Evolutionary conservation across 495 filamentous ascomycete genomes (phyloP).

Genomic region (Venustampulla echinocandica): DNA sequence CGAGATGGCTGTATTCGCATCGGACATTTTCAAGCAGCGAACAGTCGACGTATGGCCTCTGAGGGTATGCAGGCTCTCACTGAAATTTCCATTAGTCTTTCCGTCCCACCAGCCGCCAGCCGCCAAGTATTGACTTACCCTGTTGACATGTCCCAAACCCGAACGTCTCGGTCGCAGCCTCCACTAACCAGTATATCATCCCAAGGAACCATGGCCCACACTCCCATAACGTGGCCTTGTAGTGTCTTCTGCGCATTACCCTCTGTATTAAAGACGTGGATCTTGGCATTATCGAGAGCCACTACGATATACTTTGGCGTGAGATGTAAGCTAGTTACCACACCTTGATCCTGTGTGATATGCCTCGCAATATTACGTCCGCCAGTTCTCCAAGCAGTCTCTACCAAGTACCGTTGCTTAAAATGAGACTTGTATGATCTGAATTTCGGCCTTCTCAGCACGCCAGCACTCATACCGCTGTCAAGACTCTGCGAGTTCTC

Average conservation of each 20-base stretch:
- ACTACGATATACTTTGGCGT: slow-evolving; percentile 95
- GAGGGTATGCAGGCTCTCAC: slow-evolving; percentile 69
- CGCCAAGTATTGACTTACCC: slow-evolving; percentile 56
- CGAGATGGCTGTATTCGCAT: slow-evolving; percentile 85
- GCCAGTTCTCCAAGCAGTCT: slow-evolving; percentile 91
- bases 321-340: slow-evolving; percentile 91
- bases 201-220: slow-evolving; percentile 99
- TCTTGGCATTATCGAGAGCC: slow-evolving; percentile 94
- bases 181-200: slow-evolving; percentile 92
- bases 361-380: slow-evolving; percentile 69
- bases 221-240: slow-evolving; percentile 94
- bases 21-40: slow-evolving; percentile 95
- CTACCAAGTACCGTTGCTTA: slow-evolving; percentile 93
- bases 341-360: slow-evolving; percentile 90
- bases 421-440: slow-evolving; percentile 89
- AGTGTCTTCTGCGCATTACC: slow-evolving; percentile 82
- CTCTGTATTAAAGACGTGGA: slow-evolving; percentile 92
- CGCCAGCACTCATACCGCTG: slow-evolving; percentile 20
- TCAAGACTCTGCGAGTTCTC: slow-evolving; percentile 32
- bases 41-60: slow-evolving; percentile 95
- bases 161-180: slow-evolving; percentile 91
- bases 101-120: background rate
- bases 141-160: slow-evolving; percentile 94
- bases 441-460: slow-evolving; percentile 29
- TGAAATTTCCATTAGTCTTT: slow-evolving; percentile 22